phyloP scores from a whole-genome alignment of 495 filamentous ascomycete genomes.

The Trichoderma virens region DNA sequence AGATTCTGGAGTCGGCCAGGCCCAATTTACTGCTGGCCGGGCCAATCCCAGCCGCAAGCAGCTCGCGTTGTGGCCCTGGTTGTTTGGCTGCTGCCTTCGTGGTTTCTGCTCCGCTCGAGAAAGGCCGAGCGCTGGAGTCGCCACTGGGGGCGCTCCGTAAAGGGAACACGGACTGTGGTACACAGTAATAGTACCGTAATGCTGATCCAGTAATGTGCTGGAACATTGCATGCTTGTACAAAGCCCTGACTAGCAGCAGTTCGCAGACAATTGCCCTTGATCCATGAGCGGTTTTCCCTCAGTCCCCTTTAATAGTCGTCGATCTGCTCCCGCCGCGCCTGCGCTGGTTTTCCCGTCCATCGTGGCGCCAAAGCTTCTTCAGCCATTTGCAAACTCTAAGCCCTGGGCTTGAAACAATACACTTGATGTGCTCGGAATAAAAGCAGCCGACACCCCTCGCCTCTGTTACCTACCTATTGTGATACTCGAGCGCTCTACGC shows the following conservation, averaged over 20 bases:
- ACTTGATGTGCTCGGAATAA: no score
- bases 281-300: background rate
- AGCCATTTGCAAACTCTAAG: background rate
- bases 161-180: background rate
- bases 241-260: constrained; percentile 4
- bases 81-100: constrained; percentile 3
- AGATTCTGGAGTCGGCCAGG: constrained; percentile 1
- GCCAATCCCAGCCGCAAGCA: constrained; percentile 5
- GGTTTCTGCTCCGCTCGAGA: background rate
- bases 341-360: background rate
- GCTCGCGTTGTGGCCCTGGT: background rate
- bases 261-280: background rate
- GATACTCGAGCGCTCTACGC: background rate
- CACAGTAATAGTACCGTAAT: background rate
- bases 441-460: background rate
- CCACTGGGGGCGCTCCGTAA: constrained; percentile 3
- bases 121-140: background rate
- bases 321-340: constrained; percentile 4
- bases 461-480: background rate
- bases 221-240: no score
- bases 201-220: no score
- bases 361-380: background rate
- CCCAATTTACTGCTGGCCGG: background rate
- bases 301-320: constrained; percentile 1
- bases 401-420: no score